These are phyloP conservation scores for Hypoxylon fragiforme DNA, from an alignment of 495 filamentous ascomycete genomes.

Conservation along the genomic window DNA sequence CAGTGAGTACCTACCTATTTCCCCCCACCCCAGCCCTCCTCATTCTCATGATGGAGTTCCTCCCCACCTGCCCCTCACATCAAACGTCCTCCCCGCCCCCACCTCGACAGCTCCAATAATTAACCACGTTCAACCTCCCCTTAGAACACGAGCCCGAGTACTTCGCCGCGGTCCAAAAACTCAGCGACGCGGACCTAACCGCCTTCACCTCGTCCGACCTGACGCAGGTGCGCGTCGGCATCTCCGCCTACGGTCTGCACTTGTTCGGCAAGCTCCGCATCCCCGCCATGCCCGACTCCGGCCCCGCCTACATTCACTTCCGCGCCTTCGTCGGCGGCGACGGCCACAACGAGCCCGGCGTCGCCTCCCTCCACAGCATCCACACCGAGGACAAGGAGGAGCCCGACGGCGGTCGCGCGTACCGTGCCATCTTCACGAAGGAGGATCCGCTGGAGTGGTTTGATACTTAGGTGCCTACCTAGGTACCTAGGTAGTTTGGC, in stretches of 20 bases:
- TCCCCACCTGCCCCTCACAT: background rate
- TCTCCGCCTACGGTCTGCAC: conserved; percentile 58
- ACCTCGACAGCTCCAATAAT: no score
- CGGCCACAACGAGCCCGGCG: conserved; percentile 46
- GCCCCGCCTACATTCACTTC: conserved; percentile 53
- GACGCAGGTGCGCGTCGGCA: conserved; percentile 53
- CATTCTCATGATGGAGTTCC: background rate
- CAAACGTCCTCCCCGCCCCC: no score
- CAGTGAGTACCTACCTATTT: conserved; percentile 26
- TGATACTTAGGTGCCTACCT: conserved; percentile 45
- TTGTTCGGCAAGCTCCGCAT: conserved; percentile 60
- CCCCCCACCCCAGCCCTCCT: background rate
- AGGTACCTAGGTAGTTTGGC: background rate
- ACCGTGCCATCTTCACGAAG: conserved; percentile 56
- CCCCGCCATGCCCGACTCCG: conserved; percentile 46
- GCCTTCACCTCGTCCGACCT: conserved; percentile 53
- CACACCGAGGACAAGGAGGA: conserved; percentile 55
- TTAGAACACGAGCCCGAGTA: conserved; percentile 55
- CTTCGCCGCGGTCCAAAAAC: conserved; percentile 50
- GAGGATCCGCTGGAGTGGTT: conserved; percentile 60
- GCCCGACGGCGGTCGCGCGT: conserved; percentile 47
- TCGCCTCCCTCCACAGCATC: conserved; percentile 56
- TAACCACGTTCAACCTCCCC: no score
- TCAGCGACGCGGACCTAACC: conserved; percentile 52
- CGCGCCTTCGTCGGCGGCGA: conserved; percentile 54